Evolutionary conservation across 805 yeast species (phyloP), one percentile per base, ranked within the genome.

Genomic region (Hagleromyces aurorensis): DNA sequence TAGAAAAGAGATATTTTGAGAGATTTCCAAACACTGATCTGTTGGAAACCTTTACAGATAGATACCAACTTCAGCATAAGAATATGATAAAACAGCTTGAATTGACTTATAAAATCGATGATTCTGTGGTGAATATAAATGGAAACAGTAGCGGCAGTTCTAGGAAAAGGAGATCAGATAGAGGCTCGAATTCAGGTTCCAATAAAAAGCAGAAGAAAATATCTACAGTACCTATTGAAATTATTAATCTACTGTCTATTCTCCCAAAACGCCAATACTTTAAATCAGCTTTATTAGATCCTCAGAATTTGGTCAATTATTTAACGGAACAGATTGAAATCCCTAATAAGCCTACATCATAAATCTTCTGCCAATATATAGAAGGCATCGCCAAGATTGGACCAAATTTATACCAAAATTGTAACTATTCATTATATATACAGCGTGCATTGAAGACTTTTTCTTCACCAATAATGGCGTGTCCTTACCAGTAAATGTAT

Each of bases 1-100:
- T 89, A 25, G 86, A 82, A 38, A 65, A 63, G 33, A 69, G 93
- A 38, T 86, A 69, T 53, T 59, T 67, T 18, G 76, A 72, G 37
- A 56, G 67, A 19, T 86, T 83, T 52, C 82, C 87, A 0, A 69
- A 72, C 4, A 78, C 70, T n/a, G 45, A 52, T 11, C 36, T 47
- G 23, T 46, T 62, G 19, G 45, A 49, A 18, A 34, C 54, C 6
- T 61, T 62, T 38, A 61, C 65, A 3, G 58, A 59, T 28, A 49
- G 66, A 12, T 59, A 59, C 32, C 45, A 53, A 13, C 45, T 59
- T 23, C 61, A 54, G 36, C 46, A 51, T 14, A 48, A 46, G 22
- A 63, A 62, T 31, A 28, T 57, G 27, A 43, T 53, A 10, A 47
- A 55, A 31, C 44, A 44, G 27, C 27, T 53, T 15, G 57, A 50